phyloP scores from a whole-genome alignment of 306 rosid species.

The Fagus crenata region DNA sequence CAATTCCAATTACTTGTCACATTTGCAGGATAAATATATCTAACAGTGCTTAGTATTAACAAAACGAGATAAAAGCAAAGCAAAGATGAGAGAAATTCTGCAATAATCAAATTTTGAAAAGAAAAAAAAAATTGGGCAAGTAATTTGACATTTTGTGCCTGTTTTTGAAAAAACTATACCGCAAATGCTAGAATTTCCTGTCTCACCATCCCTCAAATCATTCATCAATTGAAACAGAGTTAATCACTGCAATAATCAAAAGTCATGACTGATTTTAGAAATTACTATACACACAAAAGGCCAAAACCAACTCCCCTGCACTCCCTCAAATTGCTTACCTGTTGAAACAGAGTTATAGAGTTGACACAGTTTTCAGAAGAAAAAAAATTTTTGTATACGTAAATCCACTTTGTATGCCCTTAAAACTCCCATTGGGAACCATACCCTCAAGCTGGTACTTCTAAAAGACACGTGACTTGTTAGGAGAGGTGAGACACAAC shows the following conservation, averaged over 20 bases:
- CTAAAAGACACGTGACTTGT: no score
- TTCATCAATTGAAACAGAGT: no score
- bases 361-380: neutral
- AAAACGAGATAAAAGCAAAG: slow-evolving; percentile 6
- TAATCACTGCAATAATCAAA: neutral
- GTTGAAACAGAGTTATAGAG: neutral
- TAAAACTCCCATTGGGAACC: neutral
- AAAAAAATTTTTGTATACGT: neutral
- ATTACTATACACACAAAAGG: neutral
- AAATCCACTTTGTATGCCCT: neutral
- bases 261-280: neutral
- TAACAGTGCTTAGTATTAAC: neutral
- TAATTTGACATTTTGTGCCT: no score
- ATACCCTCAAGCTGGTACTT: neutral
- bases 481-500: no score
- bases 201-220: no score
- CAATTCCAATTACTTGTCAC: slow-evolving; percentile 22
- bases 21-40: neutral
- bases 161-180: no score
- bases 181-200: neutral
- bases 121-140: no score
- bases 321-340: neutral
- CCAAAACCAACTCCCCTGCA: neutral
- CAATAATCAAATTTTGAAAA: neutral
- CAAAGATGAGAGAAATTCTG: slow-evolving; percentile 9